A percentile compares a stretch with the other conserved stretches of the same genome.
Evolutionary conservation across 1,139 yeast species (phyloP).

Genomic region (Meyerozyma sp.): DNA sequence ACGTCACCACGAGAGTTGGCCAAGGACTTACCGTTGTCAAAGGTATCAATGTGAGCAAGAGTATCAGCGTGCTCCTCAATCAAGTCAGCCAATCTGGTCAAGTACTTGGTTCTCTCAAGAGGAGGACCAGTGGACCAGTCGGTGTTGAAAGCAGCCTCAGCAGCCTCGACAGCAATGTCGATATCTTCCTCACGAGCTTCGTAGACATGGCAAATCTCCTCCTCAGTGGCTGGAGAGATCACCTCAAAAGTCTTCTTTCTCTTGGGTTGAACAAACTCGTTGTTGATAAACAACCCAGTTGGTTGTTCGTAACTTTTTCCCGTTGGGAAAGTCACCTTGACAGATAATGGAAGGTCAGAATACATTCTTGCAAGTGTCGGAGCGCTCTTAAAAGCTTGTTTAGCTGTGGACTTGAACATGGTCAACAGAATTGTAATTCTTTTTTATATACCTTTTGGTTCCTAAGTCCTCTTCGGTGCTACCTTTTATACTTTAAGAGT

Average conservation of each 20-base stretch:
- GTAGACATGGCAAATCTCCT: conserved; percentile 13
- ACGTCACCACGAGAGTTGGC: conserved; percentile 14
- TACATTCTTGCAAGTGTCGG: background rate
- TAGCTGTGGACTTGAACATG: conserved; percentile 1
- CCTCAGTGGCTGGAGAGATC: conserved; percentile 14
- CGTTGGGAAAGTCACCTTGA: conserved; percentile 54
- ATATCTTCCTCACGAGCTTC: conserved; percentile 15
- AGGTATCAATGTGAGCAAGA: conserved; percentile 13
- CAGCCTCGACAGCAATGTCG: conserved; percentile 13
- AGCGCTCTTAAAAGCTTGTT: background rate
- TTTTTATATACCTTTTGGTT: background rate
- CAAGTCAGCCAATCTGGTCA: conserved; percentile 13
- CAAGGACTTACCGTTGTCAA: conserved; percentile 15
- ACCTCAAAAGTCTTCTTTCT: conserved; percentile 12
- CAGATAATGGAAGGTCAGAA: conserved; percentile 33
- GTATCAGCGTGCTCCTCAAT: conserved; percentile 13
- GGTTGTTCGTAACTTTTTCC: conserved; percentile 55
- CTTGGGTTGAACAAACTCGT: conserved; percentile 11
- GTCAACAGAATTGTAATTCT: background rate
- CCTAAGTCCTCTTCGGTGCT: background rate
- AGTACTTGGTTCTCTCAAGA: conserved; percentile 9
- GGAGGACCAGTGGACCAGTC: conserved; percentile 14
- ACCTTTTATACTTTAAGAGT: background rate
- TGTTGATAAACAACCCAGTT: conserved; percentile 16
- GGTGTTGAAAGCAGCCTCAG: conserved; percentile 13